Evolutionary conservation across 257 asterid species (phyloP).

Genomic region (Phtheirospermum japonicum): DNA sequence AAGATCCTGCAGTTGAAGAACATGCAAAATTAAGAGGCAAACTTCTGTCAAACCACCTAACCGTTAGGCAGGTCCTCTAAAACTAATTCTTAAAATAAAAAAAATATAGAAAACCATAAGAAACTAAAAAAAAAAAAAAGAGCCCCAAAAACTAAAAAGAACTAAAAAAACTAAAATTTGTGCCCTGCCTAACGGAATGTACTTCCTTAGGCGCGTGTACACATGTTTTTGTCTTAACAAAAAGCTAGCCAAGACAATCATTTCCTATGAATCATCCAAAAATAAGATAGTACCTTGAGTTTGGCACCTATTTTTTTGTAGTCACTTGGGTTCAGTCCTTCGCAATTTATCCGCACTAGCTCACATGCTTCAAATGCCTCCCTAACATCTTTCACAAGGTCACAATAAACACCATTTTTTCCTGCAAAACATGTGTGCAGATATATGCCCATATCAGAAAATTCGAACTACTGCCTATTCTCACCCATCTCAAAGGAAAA

Average conservation of each 20-base stretch:
- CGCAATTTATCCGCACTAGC: conserved; percentile 75
- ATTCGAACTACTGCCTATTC: conserved; percentile 10
- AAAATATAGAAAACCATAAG: too few species aligned
- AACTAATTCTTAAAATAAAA: too few species aligned
- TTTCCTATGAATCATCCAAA: conserved; percentile 15
- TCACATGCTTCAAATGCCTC: conserved; percentile 98
- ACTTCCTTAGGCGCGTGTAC: too few species aligned
- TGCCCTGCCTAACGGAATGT: too few species aligned
- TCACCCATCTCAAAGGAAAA: conserved; percentile 21
- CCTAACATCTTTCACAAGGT: conserved; percentile 66
- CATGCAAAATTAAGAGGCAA: too few species aligned
- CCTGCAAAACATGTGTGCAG: conserved; percentile 46
- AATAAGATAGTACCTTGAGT: conserved; percentile 54
- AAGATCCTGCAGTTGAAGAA: conserved; percentile 66
- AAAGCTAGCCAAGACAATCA: neutral
- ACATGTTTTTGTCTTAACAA: neutral
- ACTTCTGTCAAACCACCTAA: too few species aligned
- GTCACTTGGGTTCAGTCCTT: conserved; percentile 87
- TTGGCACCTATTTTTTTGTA: conserved; percentile 86
- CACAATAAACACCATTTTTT: conserved; percentile 76
- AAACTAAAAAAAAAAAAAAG: too few species aligned
- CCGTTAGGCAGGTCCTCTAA: too few species aligned
- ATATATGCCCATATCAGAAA: conserved; percentile 28
- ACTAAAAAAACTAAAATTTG: too few species aligned
- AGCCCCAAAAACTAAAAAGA: too few species aligned